Conservation (phyloP, 192 early-diverging fungal species). For the Entomortierella lignicola region DNA sequence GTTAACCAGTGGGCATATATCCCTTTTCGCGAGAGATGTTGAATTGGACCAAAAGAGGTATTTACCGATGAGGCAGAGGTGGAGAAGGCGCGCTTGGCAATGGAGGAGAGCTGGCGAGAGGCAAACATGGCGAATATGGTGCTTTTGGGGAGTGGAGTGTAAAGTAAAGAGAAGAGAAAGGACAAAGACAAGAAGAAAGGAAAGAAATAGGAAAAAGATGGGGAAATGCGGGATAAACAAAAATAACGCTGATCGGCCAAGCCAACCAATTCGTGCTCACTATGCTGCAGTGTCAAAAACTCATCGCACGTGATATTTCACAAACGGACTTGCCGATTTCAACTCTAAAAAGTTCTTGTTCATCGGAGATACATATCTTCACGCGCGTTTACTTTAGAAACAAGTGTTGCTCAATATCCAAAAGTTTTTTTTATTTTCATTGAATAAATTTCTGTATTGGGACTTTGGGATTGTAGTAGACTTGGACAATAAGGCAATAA, state of each 20-base stretch:
- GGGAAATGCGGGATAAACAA: conserved; percentile 2
- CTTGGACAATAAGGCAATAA: too few relatives aligned
- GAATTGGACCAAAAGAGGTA: background rate
- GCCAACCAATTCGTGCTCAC: too few relatives aligned
- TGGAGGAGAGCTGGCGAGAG: conserved; percentile 44
- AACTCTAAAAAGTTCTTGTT: too few relatives aligned
- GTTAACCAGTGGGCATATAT: too few relatives aligned
- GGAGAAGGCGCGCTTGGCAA: conserved; percentile 67
- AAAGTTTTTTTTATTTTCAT: too few relatives aligned
- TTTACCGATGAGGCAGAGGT: conserved; percentile 65
- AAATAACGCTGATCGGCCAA: background rate
- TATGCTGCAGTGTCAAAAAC: too few relatives aligned
- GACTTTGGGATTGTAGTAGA: too few relatives aligned
- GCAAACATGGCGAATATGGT: conserved; percentile 28
- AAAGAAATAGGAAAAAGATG: background rate
- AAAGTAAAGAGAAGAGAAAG: conserved; percentile 3
- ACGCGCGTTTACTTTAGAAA: background rate
- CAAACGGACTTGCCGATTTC: too few relatives aligned
- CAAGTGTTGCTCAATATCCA: too few relatives aligned
- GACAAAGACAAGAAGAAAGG: background rate
- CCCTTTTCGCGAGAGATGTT: background rate
- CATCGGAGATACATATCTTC: background rate
- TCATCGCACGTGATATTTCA: background rate
- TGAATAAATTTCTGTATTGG: too few relatives aligned
- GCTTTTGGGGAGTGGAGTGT: conserved; percentile 4